A percentile compares a stretch with the other conserved stretches of the same genome.
These are phyloP conservation scores for Heracleum sosnowskyi DNA, from an alignment of 129 eudicot genomes.

Conservation along the genomic window DNA sequence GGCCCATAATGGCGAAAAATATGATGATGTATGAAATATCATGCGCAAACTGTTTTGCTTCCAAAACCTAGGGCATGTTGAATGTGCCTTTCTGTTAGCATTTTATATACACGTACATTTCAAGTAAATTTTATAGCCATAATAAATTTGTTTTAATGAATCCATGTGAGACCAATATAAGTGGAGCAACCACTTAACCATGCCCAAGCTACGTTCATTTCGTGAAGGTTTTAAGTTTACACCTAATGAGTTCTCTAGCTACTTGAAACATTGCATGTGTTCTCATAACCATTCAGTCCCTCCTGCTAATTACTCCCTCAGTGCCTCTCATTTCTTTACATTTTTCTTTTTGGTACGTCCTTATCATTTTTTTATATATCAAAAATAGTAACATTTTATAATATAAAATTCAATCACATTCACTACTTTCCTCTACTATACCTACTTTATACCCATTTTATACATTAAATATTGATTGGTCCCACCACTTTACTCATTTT, in stretches of 20 bases:
- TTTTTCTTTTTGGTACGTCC: no score
- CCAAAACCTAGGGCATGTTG: constrained; percentile 10
- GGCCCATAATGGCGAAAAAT: not conserved
- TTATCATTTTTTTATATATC: no score
- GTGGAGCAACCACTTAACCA: constrained; percentile 3
- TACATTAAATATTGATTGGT: no score
- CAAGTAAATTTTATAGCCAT: not conserved
- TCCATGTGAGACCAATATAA: constrained; percentile 2
- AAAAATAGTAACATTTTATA: no score
- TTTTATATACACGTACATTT: not conserved
- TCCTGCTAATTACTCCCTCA: no score
- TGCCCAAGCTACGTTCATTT: not conserved
- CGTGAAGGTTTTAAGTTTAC: not conserved
- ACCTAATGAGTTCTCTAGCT: not conserved
- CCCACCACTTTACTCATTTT: no score
- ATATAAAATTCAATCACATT: no score
- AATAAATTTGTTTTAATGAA: constrained; percentile 1
- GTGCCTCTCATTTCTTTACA: no score
- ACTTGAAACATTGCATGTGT: not conserved
- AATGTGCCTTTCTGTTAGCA: not conserved
- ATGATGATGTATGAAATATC: constrained; percentile 29
- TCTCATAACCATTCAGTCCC: not conserved
- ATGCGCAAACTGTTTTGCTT: constrained; percentile 25
- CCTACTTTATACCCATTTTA: no score
- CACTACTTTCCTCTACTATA: no score